These are phyloP conservation scores for Epichloe coenophiala DNA, from an alignment of 2,329 filamentous ascomycete species.

Conservation along the genomic window DNA sequence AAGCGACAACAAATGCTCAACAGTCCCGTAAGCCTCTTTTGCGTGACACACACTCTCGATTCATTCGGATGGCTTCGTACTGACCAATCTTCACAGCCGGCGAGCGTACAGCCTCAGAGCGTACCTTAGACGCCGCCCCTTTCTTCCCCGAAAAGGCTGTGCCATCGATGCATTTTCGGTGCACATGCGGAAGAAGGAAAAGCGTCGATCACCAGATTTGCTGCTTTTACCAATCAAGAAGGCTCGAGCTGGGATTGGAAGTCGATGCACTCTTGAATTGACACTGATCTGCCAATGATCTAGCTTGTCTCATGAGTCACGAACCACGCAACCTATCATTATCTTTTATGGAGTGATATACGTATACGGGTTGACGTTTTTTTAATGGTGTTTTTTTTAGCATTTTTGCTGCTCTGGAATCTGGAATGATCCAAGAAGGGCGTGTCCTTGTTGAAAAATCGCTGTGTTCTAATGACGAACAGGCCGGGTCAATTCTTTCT, in stretches of 20 bases:
- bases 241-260: background rate
- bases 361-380: background rate
- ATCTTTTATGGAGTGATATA: background rate
- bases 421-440: constrained; percentile 1
- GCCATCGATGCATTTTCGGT: background rate
- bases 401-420: background rate
- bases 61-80: background rate
- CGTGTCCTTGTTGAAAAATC: background rate
- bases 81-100: constrained; percentile 27
- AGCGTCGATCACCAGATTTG: background rate
- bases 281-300: background rate
- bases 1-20: constrained; percentile 92
- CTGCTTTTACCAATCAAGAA: background rate
- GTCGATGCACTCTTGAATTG: background rate
- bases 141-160: background rate
- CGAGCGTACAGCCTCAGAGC: constrained; percentile 42
- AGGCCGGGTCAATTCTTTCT: background rate
- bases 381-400: background rate
- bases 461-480: constrained; percentile 2
- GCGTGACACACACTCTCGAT: background rate
- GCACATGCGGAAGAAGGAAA: background rate
- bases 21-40: constrained; percentile 62
- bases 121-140: constrained; percentile 1
- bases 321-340: background rate
- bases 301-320: background rate